Percentiles rank a stretch among this genome's conserved stretches.
Conservation (phyloP, 108 stramenopile genomes). For the Conticribra guillardii region DNA sequence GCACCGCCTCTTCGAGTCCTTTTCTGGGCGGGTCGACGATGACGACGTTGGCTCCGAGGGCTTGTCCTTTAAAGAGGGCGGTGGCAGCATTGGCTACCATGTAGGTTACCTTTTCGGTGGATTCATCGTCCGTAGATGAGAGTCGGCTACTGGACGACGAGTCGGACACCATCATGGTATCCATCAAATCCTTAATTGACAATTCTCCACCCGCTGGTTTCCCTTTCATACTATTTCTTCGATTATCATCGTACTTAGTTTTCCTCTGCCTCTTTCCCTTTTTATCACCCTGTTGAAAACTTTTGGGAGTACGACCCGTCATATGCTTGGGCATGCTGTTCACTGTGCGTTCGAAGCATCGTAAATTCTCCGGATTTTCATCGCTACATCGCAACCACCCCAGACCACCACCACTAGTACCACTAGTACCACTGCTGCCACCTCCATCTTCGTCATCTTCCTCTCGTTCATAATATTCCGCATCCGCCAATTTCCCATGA, state of each 20-base stretch:
- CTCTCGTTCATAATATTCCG: no score
- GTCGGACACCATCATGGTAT: conserved; percentile 28
- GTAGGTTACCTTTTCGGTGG: conserved; percentile 58
- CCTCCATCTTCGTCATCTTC: conserved; percentile 15
- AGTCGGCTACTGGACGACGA: conserved; percentile 19
- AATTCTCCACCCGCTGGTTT: conserved; percentile 14
- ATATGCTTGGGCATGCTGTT: conserved; percentile 48
- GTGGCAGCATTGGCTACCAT: conserved; percentile 76
- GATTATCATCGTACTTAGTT: conserved; percentile 23
- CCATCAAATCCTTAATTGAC: conserved; percentile 49
- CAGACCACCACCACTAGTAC: conserved; percentile 38
- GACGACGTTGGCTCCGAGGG: conserved; percentile 87
- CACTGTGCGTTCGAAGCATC: conserved; percentile 80
- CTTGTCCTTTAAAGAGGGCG: conserved; percentile 82
- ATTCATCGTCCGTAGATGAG: conserved; percentile 12
- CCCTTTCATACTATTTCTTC: conserved; percentile 7
- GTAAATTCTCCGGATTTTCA: conserved; percentile 89
- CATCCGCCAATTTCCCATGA: conserved; percentile 54
- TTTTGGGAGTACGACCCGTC: conserved; percentile 42
- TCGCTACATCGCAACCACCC: conserved; percentile 90
- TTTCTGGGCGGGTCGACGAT: conserved; percentile 97
- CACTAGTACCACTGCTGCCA: conserved; percentile 8
- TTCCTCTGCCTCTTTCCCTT: conserved; percentile 40
- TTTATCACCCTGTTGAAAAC: conserved; percentile 2
- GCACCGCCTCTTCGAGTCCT: conserved; percentile 86